Conservation (phyloP, 441 rosid species). For the Adansonia grandidieri region DNA sequence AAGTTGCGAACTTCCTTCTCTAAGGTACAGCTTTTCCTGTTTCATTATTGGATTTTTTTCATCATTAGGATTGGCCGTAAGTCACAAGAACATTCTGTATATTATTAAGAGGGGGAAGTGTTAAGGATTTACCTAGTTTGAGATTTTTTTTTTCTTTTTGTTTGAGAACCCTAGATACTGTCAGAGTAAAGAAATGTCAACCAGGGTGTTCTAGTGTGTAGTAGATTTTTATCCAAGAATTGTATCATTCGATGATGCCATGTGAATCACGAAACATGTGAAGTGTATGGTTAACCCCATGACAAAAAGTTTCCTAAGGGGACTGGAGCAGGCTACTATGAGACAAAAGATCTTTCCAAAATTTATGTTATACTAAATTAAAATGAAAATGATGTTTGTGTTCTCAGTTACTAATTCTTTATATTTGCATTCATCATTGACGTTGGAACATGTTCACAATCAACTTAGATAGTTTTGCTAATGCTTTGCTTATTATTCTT, state of each 20-base stretch:
- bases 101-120: neutral
- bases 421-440: neutral
- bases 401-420: neutral
- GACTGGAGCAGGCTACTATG: neutral
- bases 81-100: neutral
- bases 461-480: neutral
- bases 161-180: conserved; percentile 13
- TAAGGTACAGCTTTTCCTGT: neutral
- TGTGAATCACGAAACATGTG: neutral
- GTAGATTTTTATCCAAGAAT: neutral
- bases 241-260: conserved; percentile 1
- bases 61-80: neutral
- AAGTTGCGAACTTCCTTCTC: neutral
- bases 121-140: neutral
- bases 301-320: neutral
- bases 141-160: neutral
- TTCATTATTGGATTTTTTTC: neutral
- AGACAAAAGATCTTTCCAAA: neutral
- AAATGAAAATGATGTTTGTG: neutral
- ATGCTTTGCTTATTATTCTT: conserved; percentile 1
- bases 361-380: neutral
- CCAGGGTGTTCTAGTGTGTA: neutral
- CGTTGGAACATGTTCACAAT: neutral
- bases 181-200: neutral
- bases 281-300: neutral